Evolutionary conservation across 495 filamentous ascomycete genomes (phyloP).

Genomic region (Recurvomyces mirabilis): DNA sequence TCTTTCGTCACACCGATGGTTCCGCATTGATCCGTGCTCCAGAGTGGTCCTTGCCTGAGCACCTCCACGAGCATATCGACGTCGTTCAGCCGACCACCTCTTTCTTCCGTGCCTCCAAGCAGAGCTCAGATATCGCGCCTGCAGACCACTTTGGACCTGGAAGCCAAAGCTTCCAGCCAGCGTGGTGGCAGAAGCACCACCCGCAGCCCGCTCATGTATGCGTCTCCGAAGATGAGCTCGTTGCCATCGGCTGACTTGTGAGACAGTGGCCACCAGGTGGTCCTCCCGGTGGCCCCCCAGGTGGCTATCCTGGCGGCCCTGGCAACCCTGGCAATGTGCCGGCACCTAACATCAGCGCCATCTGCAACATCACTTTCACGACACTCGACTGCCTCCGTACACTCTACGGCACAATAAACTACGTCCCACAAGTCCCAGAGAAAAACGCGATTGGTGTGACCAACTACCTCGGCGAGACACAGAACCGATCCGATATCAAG

Average conservation of each 20-base stretch:
- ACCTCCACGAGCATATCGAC: constrained; percentile 47
- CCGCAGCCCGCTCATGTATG: neutral
- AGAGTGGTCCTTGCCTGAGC: constrained; percentile 43
- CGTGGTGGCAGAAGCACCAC: constrained; percentile 1
- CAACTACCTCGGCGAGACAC: constrained; percentile 40
- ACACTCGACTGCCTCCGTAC: constrained; percentile 44
- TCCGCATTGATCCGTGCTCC: constrained; percentile 30
- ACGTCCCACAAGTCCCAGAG: constrained; percentile 33
- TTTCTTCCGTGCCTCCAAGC: constrained; percentile 34
- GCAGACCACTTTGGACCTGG: no score
- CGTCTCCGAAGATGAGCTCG: neutral
- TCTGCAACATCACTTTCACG: constrained; percentile 42
- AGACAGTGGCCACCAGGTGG: no score
- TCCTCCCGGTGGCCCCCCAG: no score
- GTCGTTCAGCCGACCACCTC: constrained; percentile 59
- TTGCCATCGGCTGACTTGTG: neutral
- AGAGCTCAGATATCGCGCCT: neutral
- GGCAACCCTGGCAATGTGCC: constrained; percentile 7
- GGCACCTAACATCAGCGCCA: constrained; percentile 13
- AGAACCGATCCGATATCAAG: constrained; percentile 39
- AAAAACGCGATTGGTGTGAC: constrained; percentile 39
- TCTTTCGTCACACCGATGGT: constrained; percentile 34
- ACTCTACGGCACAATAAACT: constrained; percentile 44
- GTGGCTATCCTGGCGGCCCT: no score
- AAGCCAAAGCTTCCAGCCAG: no score